Evolutionary conservation across 371 early-diverging fungal species (phyloP).

Genomic region (Saksenaea oblongispora): DNA sequence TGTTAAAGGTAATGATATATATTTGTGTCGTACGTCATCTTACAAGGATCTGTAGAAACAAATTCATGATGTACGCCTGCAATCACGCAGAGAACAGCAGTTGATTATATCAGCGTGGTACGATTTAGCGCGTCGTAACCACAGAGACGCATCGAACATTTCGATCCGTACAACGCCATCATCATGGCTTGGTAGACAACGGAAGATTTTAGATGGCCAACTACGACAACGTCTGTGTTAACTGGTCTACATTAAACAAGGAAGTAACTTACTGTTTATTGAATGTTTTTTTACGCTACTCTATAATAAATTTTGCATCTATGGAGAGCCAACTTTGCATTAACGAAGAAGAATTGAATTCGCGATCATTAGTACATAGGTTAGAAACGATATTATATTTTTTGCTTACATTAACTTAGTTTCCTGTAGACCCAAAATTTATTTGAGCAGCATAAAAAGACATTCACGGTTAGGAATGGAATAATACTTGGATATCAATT

Average conservation of each 20-base stretch:
- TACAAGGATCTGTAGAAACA: slow-evolving; percentile 59
- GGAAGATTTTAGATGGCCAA: slow-evolving; percentile 60
- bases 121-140: slow-evolving; percentile 58
- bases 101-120: slow-evolving; percentile 81
- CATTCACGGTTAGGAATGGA: no score
- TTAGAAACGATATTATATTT: no score
- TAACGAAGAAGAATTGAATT: no score
- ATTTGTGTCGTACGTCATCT: background rate
- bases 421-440: no score
- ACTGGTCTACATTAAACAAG: background rate
- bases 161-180: slow-evolving; percentile 59
- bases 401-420: no score
- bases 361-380: no score
- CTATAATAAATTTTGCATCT: no score
- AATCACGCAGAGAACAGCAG: slow-evolving; percentile 69
- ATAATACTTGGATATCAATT: no score
- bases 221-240: slow-evolving; percentile 55
- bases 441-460: no score
- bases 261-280: background rate
- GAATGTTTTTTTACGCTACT: no score
- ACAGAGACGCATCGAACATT: slow-evolving; percentile 54
- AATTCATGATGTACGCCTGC: slow-evolving; percentile 62
- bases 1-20: slow-evolving; percentile 52
- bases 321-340: no score
- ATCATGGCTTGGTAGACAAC: slow-evolving; percentile 78